A percentile compares a stretch with the other conserved stretches of the same genome.
These are phyloP conservation scores for Chrysanthemum lavandulifolium DNA, from an alignment of 129 eudicot species.

Conservation along the genomic window DNA sequence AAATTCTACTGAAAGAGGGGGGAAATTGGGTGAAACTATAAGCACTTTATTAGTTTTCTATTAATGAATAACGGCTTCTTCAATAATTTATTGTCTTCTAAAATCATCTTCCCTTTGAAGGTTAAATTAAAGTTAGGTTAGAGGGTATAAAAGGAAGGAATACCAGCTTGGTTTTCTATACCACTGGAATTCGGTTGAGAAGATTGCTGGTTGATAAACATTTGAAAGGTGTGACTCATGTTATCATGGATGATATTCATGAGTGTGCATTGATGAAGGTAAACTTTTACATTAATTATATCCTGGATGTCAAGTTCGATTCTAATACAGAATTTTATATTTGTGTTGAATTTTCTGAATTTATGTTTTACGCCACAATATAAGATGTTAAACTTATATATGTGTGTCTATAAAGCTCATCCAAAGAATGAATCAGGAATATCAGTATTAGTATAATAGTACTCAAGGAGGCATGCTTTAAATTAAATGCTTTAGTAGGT, in stretches of 20 bases:
- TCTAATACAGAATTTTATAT: conserved; percentile 12
- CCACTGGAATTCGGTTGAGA: conserved; percentile 74
- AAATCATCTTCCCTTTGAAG: conserved; percentile 32
- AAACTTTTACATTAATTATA: not conserved
- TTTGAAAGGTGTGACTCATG: conserved; percentile 81
- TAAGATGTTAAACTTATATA: no score
- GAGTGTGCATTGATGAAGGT: conserved; percentile 97
- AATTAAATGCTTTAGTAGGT: no score
- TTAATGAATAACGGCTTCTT: not conserved
- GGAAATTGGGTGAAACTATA: conserved; percentile 84
- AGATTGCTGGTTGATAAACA: conserved; percentile 72
- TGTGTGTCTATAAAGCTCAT: no score
- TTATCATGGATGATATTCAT: conserved; percentile 88
- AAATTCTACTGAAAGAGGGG: conserved; percentile 81
- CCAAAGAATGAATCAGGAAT: no score
- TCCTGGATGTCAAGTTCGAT: not conserved
- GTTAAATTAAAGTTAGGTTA: conserved; percentile 81
- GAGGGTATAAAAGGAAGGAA: conserved; percentile 88
- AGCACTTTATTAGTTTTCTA: conserved; percentile 13
- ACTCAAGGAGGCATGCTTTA: no score
- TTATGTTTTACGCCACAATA: no score
- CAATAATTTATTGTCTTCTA: not conserved
- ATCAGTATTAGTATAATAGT: no score
- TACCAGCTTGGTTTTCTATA: conserved; percentile 78
- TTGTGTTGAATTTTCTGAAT: conserved; percentile 59